phyloP scores from a whole-genome alignment of 2,329 filamentous ascomycete species.

The Aspergillus novoparasiticus region DNA sequence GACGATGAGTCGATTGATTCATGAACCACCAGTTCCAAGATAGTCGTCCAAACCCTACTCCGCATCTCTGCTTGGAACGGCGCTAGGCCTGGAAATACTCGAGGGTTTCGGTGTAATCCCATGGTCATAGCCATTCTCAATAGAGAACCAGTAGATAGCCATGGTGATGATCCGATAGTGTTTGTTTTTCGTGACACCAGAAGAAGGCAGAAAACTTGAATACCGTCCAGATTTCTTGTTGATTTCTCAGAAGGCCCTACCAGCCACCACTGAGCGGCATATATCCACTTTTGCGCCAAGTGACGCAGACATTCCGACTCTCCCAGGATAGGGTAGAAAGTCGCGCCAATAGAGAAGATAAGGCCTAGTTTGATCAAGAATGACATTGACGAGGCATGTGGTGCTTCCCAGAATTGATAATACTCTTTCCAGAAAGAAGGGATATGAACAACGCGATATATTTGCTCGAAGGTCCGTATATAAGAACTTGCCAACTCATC shows the following conservation, averaged over 20 bases:
- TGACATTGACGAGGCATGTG: constrained; percentile 15
- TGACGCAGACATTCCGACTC: constrained; percentile 13
- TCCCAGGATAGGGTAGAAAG: constrained; percentile 23
- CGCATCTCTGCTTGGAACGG: constrained; percentile 19
- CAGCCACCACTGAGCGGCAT: constrained; percentile 41
- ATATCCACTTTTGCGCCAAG: constrained; percentile 29
- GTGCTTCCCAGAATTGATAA: constrained; percentile 29
- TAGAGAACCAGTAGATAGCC: constrained; percentile 26
- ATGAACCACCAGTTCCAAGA: constrained; percentile 20
- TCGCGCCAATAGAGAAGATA: constrained; percentile 35
- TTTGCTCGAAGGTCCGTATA: constrained; percentile 32
- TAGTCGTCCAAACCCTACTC: constrained; percentile 20
- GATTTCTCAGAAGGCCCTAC: constrained; percentile 36
- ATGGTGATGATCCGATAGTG: constrained; percentile 24
- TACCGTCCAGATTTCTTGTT: constrained; percentile 29
- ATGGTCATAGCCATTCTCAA: constrained; percentile 29
- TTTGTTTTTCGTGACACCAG: constrained; percentile 34
- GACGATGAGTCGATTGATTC: constrained; percentile 16
- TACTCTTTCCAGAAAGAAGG: constrained; percentile 39
- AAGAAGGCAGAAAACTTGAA: constrained; percentile 40
- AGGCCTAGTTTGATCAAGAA: constrained; percentile 35
- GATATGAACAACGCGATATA: constrained; percentile 37
- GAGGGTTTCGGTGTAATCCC: constrained; percentile 33
- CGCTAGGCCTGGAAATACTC: constrained; percentile 22
- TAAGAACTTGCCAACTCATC: constrained; percentile 28